Evolutionary conservation across 768 basidiomycete genomes (phyloP).

Genomic region (Mycena alexandri): DNA sequence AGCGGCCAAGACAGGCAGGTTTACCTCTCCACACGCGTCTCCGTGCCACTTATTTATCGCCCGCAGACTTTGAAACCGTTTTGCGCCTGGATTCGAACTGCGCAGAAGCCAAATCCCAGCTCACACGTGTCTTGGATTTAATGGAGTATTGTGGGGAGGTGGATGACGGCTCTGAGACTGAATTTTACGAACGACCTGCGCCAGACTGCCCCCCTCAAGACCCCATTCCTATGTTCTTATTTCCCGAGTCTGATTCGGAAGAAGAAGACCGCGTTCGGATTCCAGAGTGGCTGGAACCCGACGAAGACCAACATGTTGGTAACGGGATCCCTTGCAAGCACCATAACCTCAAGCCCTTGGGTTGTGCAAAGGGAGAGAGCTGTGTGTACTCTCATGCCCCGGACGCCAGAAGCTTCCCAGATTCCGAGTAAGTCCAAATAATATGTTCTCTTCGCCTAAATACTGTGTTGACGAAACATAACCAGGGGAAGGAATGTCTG

Average conservation of each 20-base stretch:
- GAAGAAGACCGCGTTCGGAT: background rate
- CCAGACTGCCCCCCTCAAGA: constrained; percentile 7
- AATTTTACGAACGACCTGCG: constrained; percentile 9
- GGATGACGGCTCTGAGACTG: background rate
- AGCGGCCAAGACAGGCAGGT: constrained; percentile 18
- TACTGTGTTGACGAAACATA: background rate
- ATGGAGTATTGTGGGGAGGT: background rate
- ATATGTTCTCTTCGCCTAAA: background rate
- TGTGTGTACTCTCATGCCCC: constrained; percentile 34
- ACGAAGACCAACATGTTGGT: constrained; percentile 12
- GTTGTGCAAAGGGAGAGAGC: constrained; percentile 27
- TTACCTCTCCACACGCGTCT: background rate
- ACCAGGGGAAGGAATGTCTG: constrained; percentile 31
- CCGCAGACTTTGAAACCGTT: constrained; percentile 26
- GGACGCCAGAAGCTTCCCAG: constrained; percentile 29
- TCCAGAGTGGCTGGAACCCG: too few relatives aligned
- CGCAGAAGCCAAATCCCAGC: constrained; percentile 25
- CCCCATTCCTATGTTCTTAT: constrained; percentile 6
- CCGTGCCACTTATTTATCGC: background rate
- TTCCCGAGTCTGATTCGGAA: background rate
- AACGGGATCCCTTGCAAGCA: constrained; percentile 35
- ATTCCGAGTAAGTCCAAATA: constrained; percentile 7
- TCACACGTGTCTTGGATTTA: background rate
- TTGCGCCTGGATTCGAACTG: constrained; percentile 26
- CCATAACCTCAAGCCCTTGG: constrained; percentile 30